Evolutionary conservation across 2,329 filamentous ascomycete species (phyloP), one percentile per base, ranked within the genome.

Genomic region (Exserohilum rostratum): DNA sequence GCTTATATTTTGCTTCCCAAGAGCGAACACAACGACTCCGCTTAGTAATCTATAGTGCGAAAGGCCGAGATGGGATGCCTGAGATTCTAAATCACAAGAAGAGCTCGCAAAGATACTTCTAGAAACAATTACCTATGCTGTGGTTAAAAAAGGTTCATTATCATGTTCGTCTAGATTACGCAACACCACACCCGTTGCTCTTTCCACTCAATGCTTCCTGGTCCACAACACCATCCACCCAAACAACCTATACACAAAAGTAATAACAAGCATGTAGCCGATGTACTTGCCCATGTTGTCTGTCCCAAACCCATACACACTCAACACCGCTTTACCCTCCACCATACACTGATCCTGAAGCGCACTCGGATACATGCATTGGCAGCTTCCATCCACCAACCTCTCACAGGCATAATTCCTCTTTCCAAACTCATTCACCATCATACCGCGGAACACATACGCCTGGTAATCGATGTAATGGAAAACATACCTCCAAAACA

Each of bases 401-500:
- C 20, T 42, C 58, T 80, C 76, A 69, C 90, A 93, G 3, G 76
- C 71, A 72, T 90, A 96, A 3, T 78, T 82, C 12, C 90, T 80
- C 15, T 83, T 61, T 1, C 79, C 78, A 71, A 96, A 95, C 77
- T 96, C 90, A 68, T 95, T 96, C 48, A 93, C 87, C 90, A 96
- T 95, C 91, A 96, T 95, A 12, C 90, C 91, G 69, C 93, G 86
- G 71, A 96, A 96, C 3, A 96, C 91, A 65, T 93, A 96, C 37
- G 82, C 80, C 76, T 93, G 90, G 68, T 96, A 96, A 71, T 96
- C 90, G 69, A 93, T 93, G 73, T 93, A 96, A 70, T 93, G 89
- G 66, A 95, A 95, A 5, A 90, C 90, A 66, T 96, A 95, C 72
- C 87, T 85, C 86, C 90, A 96, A 65, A 96, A 96, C 2, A 83